These are phyloP conservation scores for Sporothrix humicola DNA, from an alignment of 2,329 filamentous ascomycete genomes.

Conservation along the genomic window DNA sequence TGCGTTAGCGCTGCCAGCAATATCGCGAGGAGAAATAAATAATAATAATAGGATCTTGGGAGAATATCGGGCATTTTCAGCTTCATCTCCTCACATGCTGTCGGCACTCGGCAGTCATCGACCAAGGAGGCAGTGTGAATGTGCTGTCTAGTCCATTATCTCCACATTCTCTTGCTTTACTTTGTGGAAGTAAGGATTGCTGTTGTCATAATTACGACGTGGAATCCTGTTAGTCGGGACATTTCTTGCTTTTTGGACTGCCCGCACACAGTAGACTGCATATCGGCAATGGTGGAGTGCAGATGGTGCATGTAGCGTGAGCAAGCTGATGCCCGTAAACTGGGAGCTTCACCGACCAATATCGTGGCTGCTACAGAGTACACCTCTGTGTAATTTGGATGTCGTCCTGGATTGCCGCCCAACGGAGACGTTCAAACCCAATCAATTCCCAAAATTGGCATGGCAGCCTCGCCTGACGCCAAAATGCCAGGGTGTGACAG, in stretches of 20 bases:
- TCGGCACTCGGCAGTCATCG: slow-evolving; percentile 16
- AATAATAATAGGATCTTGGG: not conserved
- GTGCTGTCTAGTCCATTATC: not conserved
- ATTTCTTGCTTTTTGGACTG: not conserved
- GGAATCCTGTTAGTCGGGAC: not conserved
- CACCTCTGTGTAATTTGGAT: not conserved
- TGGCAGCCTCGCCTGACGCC: slow-evolving; percentile 19
- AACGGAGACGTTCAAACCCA: slow-evolving; percentile 23
- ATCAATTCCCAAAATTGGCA: not conserved
- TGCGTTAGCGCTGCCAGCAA: slow-evolving; percentile 11
- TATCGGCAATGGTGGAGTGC: slow-evolving; percentile 13
- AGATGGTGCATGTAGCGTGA: slow-evolving; percentile 2
- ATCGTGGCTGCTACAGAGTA: not conserved
- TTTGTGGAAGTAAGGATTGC: no score
- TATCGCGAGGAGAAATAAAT: not conserved
- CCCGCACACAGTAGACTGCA: no score
- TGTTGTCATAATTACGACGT: not conserved
- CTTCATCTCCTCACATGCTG: not conserved
- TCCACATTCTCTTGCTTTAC: not conserved
- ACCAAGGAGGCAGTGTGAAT: slow-evolving; percentile 8
- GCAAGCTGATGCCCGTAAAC: no score
- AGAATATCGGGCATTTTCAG: not conserved
- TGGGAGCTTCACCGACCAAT: slow-evolving; percentile 18
- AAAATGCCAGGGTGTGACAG: not conserved
- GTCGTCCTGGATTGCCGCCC: not conserved